Percentiles rank a stretch among this genome's conserved stretches.
These are phyloP conservation scores for Colletotrichum sp. DNA, from an alignment of 2,329 filamentous ascomycete genomes.

Conservation along the genomic window DNA sequence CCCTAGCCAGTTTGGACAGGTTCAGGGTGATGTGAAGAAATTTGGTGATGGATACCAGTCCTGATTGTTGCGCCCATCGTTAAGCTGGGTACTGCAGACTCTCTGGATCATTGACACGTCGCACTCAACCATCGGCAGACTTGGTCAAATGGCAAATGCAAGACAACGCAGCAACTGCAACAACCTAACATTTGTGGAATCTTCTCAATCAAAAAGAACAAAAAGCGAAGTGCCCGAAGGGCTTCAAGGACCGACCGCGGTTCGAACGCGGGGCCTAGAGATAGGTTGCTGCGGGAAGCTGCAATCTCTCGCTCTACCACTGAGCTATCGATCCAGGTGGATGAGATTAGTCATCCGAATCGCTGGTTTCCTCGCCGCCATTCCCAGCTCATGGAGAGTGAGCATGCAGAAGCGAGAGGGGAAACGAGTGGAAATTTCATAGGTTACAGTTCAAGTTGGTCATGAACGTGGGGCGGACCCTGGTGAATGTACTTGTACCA, in stretches of 20 bases:
- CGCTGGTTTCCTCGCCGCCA: not conserved
- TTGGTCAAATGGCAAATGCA: not conserved
- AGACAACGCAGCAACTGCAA: not conserved
- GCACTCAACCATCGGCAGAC: not conserved
- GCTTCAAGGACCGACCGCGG: constrained; percentile 16
- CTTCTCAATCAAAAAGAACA: not conserved
- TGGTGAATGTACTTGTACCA: not conserved
- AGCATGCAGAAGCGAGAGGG: not conserved
- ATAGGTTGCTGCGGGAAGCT: constrained; percentile 6
- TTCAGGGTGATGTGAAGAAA: not conserved
- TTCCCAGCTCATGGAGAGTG: not conserved
- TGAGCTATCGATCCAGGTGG: constrained; percentile 18
- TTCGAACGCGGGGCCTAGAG: constrained; percentile 23
- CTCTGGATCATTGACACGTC: not conserved
- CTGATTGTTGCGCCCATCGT: not conserved
- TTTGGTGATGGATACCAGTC: not conserved
- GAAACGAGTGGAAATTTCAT: not conserved
- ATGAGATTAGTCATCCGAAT: constrained; percentile 4
- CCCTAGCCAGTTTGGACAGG: not conserved
- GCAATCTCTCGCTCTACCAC: constrained; percentile 23
- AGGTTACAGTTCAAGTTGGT: not conserved
- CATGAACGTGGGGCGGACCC: not conserved
- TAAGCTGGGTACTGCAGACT: not conserved
- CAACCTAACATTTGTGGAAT: not conserved
- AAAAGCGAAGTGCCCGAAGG: fast-evolving